Evolutionary conservation across 2,329 filamentous ascomycete genomes (phyloP).

Genomic region (Penicillium expansum): DNA sequence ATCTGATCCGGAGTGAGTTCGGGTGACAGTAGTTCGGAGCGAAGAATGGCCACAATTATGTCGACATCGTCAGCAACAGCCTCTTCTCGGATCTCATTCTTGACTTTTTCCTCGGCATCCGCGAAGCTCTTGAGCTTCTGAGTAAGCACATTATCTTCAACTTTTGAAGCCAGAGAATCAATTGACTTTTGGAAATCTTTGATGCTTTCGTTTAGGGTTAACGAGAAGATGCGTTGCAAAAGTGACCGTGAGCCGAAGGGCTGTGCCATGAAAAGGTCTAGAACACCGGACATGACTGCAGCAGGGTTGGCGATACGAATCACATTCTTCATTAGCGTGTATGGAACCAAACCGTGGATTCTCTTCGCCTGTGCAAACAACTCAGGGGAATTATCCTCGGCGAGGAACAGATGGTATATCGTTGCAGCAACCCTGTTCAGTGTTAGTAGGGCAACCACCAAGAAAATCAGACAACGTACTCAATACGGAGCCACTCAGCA

Average conservation of each 20-base stretch:
- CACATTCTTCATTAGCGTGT: slow-evolving; percentile 90
- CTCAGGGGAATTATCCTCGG: slow-evolving; percentile 96
- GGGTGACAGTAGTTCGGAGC: slow-evolving; percentile 72
- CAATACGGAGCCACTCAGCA: slow-evolving; percentile 95
- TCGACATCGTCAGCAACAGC: slow-evolving; percentile 73
- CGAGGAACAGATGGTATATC: slow-evolving; percentile 93
- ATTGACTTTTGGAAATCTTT: slow-evolving; percentile 82
- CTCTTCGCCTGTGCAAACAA: slow-evolving; percentile 90
- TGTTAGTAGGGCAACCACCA: slow-evolving; percentile 11
- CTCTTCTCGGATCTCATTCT: slow-evolving; percentile 70
- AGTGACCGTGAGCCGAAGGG: slow-evolving; percentile 88
- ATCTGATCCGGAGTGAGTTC: slow-evolving; percentile 72
- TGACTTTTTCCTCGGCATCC: slow-evolving; percentile 70
- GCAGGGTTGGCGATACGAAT: slow-evolving; percentile 95
- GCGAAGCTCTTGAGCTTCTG: slow-evolving; percentile 79
- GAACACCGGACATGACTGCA: slow-evolving; percentile 90
- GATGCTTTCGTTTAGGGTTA: slow-evolving; percentile 89
- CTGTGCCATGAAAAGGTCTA: slow-evolving; percentile 93
- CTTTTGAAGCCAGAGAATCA: slow-evolving; percentile 70
- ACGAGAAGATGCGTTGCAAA: slow-evolving; percentile 89
- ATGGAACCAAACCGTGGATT: slow-evolving; percentile 92
- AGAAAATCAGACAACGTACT: slow-evolving; percentile 47
- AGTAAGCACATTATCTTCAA: slow-evolving; percentile 76
- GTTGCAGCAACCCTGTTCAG: slow-evolving; percentile 72
- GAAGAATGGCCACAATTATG: slow-evolving; percentile 77